Base-by-base conservation (phyloP, 495 filamentous ascomycete species). In the Acidiella bohemica region DNA sequence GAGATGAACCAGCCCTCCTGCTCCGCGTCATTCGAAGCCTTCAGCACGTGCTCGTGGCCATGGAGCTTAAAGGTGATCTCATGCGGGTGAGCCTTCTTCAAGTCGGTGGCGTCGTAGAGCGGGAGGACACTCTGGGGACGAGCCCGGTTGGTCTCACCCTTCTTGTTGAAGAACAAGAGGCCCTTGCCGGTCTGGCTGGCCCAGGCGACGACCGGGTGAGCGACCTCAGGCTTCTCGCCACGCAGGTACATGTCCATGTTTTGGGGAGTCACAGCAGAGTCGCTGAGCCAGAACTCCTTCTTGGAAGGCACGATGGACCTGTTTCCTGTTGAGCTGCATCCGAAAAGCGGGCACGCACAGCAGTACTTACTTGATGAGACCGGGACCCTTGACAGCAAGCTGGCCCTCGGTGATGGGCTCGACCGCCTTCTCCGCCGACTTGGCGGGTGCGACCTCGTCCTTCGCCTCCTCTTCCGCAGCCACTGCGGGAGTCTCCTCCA, bases 131-230 rank as follows among this genome's bases (percentile, higher is more conserved):
- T 39, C 37, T n/a, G 31, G 18, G 25, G 31, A 8, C 33, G 10
- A 4, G 10, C 19, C 31, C 4, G 32, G 13, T 12, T 12, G 14
- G 28, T 33, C 5, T 78, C 72, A 39, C 76, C 73, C 52, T 80
- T 73, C 78, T 95, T 95, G 61, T 76, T 75, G 62, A 83, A 84
- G 70, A 90, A 93, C 24, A 95, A 66, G 5, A 97, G 78, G 62
- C 90, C 90, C 72, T 92, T 94, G 55, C 90, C 87, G 43, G 90
- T 96, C 66, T 92, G 75, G 46, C 70, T 76, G 40, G 87, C 84
- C 80, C 92, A 93, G 29, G 90, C 79, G 51, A 75, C 78, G 50
- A 75, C 80, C 36, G 81, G 73, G 64, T 88, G 78, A 47, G 80
- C 80, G 44, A 78, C 62, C 11, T 81, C 77, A 32, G 78, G 64